Evolutionary conservation across 2,329 filamentous ascomycete genomes (phyloP), one percentile per base, ranked within the genome.

Genomic region (Akanthomyces muscarius): DNA sequence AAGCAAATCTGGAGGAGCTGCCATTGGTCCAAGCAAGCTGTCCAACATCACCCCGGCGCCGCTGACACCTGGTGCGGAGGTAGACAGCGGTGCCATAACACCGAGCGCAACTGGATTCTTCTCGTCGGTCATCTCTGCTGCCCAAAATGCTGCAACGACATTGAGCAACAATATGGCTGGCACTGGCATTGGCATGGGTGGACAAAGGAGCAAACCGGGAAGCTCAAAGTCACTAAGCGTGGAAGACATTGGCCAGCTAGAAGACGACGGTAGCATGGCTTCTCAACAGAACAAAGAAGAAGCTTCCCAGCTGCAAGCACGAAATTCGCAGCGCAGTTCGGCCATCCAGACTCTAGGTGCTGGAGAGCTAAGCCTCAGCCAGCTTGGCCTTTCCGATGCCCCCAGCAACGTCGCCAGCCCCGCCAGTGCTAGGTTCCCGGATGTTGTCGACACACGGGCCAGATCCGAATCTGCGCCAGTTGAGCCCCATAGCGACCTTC

Each of bases 341-440:
- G 92, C 95, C 1, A 85, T 97, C 2, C 92, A 94, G 71, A 98
- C 95, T 0, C 81, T 99, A 56, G 95, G 95, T 14, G 87, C 86
- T 70, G 95, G 95, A 5, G 91, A 97, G 71, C 80, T 99, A 54
- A 96, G 91, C 73, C 83, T 98, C 63, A 92, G 91, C 70, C 91
- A 97, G 71, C 81, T 98, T 48, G 94, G 94, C 41, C 90, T 98
- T 62, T 75, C 82, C 13, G 88, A 91, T 56, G 71, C 78, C n/a
- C 78, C 79, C 16, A 83, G 78, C 69, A 75, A 78, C 55, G 74
- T 83, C n/a, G 74, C 81, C 55, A 87, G 83, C 38, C 83, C 86
- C 4, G 81, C 83, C 68, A 80, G 77, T 52, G 79, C 84, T n/a
- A 84, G 79, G 57, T 83, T 85, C 63, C 73, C 79, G 23, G 83